phyloP scores from a whole-genome alignment of 305 asterid species.

The Fraxinus dipetala region DNA sequence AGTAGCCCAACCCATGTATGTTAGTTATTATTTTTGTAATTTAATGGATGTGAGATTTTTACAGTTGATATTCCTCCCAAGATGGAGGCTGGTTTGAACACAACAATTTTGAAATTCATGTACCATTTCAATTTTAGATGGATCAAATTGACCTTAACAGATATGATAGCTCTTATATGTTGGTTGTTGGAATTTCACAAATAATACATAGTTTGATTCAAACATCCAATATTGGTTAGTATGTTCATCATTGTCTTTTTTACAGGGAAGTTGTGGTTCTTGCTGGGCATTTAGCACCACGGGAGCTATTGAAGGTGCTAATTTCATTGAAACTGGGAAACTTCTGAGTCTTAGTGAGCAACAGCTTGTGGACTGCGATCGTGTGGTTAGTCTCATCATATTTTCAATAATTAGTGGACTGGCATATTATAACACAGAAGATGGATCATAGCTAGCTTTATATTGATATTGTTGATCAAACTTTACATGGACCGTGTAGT shows the following conservation, averaged over 20 bases:
- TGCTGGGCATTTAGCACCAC: slow-evolving; percentile 98
- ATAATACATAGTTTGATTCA: too few relatives aligned
- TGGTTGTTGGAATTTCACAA: too few relatives aligned
- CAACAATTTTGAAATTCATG: too few relatives aligned
- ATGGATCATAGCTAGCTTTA: neutral
- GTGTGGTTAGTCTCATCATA: slow-evolving; percentile 32
- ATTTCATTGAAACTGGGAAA: slow-evolving; percentile 70
- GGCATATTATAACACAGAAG: neutral
- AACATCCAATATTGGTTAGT: too few relatives aligned
- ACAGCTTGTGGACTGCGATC: slow-evolving; percentile 85
- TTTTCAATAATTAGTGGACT: neutral
- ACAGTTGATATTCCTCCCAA: too few relatives aligned
- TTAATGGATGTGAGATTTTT: too few relatives aligned
- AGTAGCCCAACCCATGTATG: too few relatives aligned
- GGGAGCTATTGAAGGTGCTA: slow-evolving; percentile 79
- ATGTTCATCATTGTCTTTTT: neutral
- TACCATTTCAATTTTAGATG: too few relatives aligned
- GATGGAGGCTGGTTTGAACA: too few relatives aligned
- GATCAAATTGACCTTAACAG: too few relatives aligned
- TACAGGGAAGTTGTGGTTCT: slow-evolving; percentile 75
- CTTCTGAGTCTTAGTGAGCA: slow-evolving; percentile 84
- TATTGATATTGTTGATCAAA: neutral
- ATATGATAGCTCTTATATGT: too few relatives aligned
- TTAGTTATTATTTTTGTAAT: too few relatives aligned
- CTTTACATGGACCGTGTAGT: slow-evolving; percentile 29